Base-by-base conservation (phyloP, 2,329 filamentous ascomycete genomes). In the Scleromitrula shiraiana region DNA sequence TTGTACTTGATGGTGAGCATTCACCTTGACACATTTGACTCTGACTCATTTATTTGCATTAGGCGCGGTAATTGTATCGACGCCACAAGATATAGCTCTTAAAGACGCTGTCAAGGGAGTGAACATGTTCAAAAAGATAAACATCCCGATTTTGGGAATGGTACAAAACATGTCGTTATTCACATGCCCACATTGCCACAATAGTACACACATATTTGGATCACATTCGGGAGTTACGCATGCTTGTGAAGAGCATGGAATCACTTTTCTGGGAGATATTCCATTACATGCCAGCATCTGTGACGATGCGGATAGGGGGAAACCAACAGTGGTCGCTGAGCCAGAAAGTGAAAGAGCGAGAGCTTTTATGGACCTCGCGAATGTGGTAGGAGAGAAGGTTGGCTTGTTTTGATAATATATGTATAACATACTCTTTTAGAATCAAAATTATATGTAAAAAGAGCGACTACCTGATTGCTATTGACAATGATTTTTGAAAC, bases 161-260 rank as follows among this genome's bases (percentile, higher is more conserved):
- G 83, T 98, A 15, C 84, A 93, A 64, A 95, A 95, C 62, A 95
- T 95, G 89, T 83, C 83, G 7, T 74, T 88, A 30, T 95, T 94
- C 63, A 78, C 75, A 3, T 95, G 89, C 58, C 87, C 87, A 1
- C 77, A 83, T 56, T 96, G 90, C 60, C 74, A 79, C 5, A 74
- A 79, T n/a, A 74, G 82, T 56, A 87, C 83, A 3, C 80, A 79
- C 52, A 81, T 95, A 19, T 93, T 94, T 62, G 85, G 86, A 2
- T 74, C 75, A 0, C 72, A 74, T 30, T 76, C 79, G 50, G 78
- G 80, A 14, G 85, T 91, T 1, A 68, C 73, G 30, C 73, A 71
- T 23, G 77, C 90, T 57, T 95, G 90, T 60, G 65, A 71, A 27
- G 80, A 88, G 50, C 74, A 90, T 36, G 76, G 77, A 0, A 79